phyloP scores from a whole-genome alignment of 2,329 filamentous ascomycete species.

The Penicillium brevicompactum region DNA sequence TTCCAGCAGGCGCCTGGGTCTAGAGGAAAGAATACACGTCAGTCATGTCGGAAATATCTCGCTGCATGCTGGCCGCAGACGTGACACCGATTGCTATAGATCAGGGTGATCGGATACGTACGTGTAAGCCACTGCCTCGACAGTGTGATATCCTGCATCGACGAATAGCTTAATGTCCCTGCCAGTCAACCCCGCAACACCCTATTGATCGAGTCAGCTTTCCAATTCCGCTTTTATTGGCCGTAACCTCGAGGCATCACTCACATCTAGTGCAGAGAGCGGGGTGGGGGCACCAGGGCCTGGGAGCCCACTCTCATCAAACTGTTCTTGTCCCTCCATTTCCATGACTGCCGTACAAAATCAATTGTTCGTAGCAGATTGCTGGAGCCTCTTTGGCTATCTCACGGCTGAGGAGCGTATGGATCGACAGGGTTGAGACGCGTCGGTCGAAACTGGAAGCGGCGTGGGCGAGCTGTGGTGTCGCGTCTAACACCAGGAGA shows the following conservation, averaged over 20 bases:
- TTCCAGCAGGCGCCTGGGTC: constrained; percentile 74
- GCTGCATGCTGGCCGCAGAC: neutral
- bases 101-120: constrained; percentile 42
- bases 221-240: neutral
- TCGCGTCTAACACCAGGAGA: neutral
- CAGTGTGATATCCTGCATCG: constrained; percentile 91
- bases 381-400: neutral
- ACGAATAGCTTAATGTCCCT: constrained; percentile 91
- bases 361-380: too few relatives aligned
- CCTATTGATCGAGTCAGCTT: constrained; percentile 56
- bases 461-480: neutral
- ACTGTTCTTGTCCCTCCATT: constrained; percentile 69
- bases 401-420: neutral
- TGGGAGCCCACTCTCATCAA: constrained; percentile 73
- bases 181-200: constrained; percentile 84
- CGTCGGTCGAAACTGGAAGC: neutral
- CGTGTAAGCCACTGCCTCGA: constrained; percentile 95
- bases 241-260: constrained; percentile 22
- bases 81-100: neutral
- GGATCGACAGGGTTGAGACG: neutral
- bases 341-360: constrained; percentile 46
- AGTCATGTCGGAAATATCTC: neutral
- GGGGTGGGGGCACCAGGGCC: constrained; percentile 94
- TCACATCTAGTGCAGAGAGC: constrained; percentile 80
- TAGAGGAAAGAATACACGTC: constrained; percentile 29